Base-by-base conservation (phyloP, 2,329 filamentous ascomycete species). In the Aspergillus glaucus region DNA sequence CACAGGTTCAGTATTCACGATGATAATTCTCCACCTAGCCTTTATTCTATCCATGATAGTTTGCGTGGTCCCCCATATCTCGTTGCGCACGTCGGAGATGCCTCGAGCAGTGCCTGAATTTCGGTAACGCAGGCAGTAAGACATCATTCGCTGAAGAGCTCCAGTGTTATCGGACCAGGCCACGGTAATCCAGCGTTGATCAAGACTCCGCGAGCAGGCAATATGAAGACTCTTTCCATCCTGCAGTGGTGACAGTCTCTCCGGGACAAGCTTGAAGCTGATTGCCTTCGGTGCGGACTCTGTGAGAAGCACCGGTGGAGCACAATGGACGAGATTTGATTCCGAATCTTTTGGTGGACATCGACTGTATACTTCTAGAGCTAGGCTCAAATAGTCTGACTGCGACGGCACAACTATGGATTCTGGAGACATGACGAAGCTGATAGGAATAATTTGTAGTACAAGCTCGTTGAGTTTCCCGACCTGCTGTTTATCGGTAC, bases 81-180 rank as follows among this genome's bases (percentile, higher is more conserved):
- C 79, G 52, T 70, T 70, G 12, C 77, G 74, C 10, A 81, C 68
- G 28, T 81, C 77, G 4, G 66, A 63, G 47, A 80, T 71, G 10
- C 58, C 50, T 44, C 70, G 61, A 22, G 56, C 50, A 12, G 60
- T 52, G 43, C 53, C 58, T 21, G 62, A 62, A 17, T 62, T 51
- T 60, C 67, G 54, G 66, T 70, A 58, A 57, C 72, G 62, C 57
- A 82, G 61, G 51, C 77, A 78, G 55, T 82, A 83, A 0, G 79
- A 76, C 50, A 76, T 73, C 2, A 66, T 75, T 17, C 74, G 69
- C 52, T 81, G 77, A 37, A 79, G 72, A 36, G 70, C 72, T 7
- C 81, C 81, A 22, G 69, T 73, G 50, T 71, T 77, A 62, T 84
- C 79, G 1, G 76, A 78, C 81, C 81, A 84, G 1, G 77, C 76